Evolutionary conservation across 1,284 basidiomycete species (phyloP), one percentile per base, ranked within the genome.

Genomic region (Fomitiporia mediterranea): DNA sequence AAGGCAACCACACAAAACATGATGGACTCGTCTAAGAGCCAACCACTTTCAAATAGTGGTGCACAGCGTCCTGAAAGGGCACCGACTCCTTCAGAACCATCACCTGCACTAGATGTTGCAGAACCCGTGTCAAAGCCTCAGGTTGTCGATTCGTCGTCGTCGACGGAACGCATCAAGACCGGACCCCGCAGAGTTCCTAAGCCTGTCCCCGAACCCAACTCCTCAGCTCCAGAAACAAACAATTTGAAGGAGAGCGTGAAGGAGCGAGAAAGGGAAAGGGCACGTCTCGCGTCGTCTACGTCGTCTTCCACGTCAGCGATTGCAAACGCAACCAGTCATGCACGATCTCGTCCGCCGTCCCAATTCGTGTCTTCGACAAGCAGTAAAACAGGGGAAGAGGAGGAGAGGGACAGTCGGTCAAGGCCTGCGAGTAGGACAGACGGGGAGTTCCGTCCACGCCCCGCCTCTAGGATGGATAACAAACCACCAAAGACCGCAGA

Each of bases 51-150:
- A 4, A 28, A 28, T 15, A 46, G 34, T 5, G 51, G 51, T 27
- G 44, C 56, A 7, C 42, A 53, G 44, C 46, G 56, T 7, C 56
- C 56, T 17, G 28, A 39, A 17, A 56, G 23, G 37, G 35, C 37
- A 27, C 55, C 47, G 25, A 25, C 37, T 34, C 51, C 27, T 11
- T 28, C 32, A 9, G 17, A 27, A 11, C 4, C 23, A 17, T 17
- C 35, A 4, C 23, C 38, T 35, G 21, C 8, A 28, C 4, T 11
- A 3, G 19, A 35, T 39, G 43, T 25, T 6, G 34, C 35, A n/a
- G 19, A 15, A 19, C 8, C 35, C 28, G 23, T 15, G 1, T 15
- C 37, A 21, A 19, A 15, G 13, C 23, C 37, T 3, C 2, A 21
- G 11, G 13, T 32, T 19, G 35, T 15, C 15, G 15, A n/a, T 7